Base-by-base conservation (phyloP, 179 eudicot genomes). In the Patellifolia procumbens region DNA sequence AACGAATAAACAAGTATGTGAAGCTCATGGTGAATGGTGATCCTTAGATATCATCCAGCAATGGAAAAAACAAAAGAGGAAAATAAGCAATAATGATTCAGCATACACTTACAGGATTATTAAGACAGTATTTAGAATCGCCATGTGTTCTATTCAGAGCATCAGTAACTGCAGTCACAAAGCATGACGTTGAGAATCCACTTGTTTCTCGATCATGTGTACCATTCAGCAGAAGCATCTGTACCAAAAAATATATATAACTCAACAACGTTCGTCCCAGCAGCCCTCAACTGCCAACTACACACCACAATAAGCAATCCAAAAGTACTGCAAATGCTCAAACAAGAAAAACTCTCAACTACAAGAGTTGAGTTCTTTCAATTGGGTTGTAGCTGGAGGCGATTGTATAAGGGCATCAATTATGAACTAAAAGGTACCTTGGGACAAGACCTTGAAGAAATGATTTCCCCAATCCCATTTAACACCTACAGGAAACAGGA, bases 221-320 rank as follows among this genome's bases (percentile, higher is more conserved):
- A 53, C 99, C 97, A 80, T 95, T 95, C 89, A 95, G 78, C 75
- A 95, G 48, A 82, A 95, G 96, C 73, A 95, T 91, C 99, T 95
- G 86, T 70, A 68, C 70, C 52, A 35, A 32, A 19, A 65, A 15
- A 78, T 9, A 39, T n/a, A 17, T 76, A 42, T 20, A 74, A 63
- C 46, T 56, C 31, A 68, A 62, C 39, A 4, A 62, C 4, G n/a
- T 48, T 59, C 64, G 58, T 28, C 42, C 49, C 29, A 42, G 68
- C 39, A 59, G 45, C 61, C 22, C 29, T 13, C 51, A 75, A 68
- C 66, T 28, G 51, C 39, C 28, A 35, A 72, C 26, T 42, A 45
- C 16, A 31, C 1, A 34, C 7, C 68, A 35, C 8, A 48, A 31
- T 51, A 20, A 55, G 65, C 13, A 58, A 78, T 48, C 29, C 62